Evolutionary conservation across 768 basidiomycete genomes (phyloP), one percentile per base, ranked within the genome.

Genomic region (Xerocomus spinulosus): DNA sequence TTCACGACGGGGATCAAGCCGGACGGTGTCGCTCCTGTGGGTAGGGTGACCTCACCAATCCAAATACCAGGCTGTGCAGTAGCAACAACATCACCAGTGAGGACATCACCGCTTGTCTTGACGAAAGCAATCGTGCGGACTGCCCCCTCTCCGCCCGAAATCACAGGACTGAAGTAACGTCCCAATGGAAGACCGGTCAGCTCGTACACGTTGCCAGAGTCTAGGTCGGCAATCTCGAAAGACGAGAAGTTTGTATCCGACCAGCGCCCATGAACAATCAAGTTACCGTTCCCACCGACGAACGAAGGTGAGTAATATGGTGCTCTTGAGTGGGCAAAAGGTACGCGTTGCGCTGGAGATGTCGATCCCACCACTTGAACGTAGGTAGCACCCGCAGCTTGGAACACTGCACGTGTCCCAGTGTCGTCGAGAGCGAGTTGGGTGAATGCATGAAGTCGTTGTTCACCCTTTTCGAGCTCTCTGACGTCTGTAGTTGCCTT

Each of bases 231-330:
- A 25, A 88, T 54, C 66, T 88, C 85, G 55, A 88, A 78, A 3
- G 76, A 71, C 3, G 82, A 78, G 59, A 85, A 85, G 46, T 72
- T 59, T 7, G 68, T 66, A 56, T 86, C 76, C 0, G 84, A 85
- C 85, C 85, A 87, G 12, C 82, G 77, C 4, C 77, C 76, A 42
- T 86, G 85, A 14, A 88, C 60, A 10, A 86, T 63, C 20, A 85
- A 61, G 46, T 80, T 45, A 6, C 18, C 66, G 18, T 70, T 65
- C n/a, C 51, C 62, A 14, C 62, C 58, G 37, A 67, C 54, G 58
- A 87, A 86, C 5, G 78, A 73, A 2, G 85, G 85, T 0, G 85
- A 83, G 51, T 83, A 84, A 56, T 88, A 87, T 2, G 81, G 68
- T 26, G 68, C 71, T 6, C 64, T 61, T 10, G 71, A 48, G 43